phyloP scores from a whole-genome alignment of 306 rosid species.

The Pterocarpus santalinus region DNA sequence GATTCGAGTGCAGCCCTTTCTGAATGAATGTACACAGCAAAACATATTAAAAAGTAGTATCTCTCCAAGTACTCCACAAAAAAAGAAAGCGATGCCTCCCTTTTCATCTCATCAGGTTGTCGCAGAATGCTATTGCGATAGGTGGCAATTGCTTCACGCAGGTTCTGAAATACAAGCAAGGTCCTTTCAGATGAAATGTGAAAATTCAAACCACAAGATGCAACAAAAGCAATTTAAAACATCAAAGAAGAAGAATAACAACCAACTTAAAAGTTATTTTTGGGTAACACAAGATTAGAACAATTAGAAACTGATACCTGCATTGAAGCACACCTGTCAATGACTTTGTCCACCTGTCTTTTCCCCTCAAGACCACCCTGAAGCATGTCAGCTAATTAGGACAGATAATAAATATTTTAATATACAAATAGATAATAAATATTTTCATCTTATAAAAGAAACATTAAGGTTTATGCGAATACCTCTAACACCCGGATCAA shows the following conservation, averaged over 20 bases:
- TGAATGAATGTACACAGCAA: slow-evolving; percentile 89
- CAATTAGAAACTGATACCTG: slow-evolving; percentile 65
- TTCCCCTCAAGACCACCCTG: slow-evolving; percentile 97
- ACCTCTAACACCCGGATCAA: slow-evolving; percentile 94
- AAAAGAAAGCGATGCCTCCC: slow-evolving; percentile 85
- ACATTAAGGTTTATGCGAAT: slow-evolving; percentile 41
- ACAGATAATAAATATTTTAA: slow-evolving; percentile 22
- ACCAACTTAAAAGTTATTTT: slow-evolving; percentile 26
- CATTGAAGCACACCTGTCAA: slow-evolving; percentile 93
- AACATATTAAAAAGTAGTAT: slow-evolving; percentile 96
- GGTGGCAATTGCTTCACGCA: slow-evolving; percentile 91
- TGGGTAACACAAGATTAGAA: slow-evolving; percentile 31
- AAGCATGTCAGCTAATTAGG: slow-evolving; percentile 44
- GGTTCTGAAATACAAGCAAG: slow-evolving; percentile 64
- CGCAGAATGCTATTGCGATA: slow-evolving; percentile 86
- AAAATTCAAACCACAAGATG: slow-evolving; percentile 37
- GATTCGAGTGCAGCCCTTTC: slow-evolving; percentile 66
- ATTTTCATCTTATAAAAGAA: slow-evolving; percentile 27
- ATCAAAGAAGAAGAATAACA: slow-evolving; percentile 33
- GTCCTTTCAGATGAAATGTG: slow-evolving; percentile 27
- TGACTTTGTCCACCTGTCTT: slow-evolving; percentile 94
- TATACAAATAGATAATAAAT: slow-evolving; percentile 12
- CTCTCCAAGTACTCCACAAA: slow-evolving; percentile 94
- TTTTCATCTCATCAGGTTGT: slow-evolving; percentile 96
- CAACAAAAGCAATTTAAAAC: slow-evolving; percentile 34